Evolutionary conservation across 2,329 filamentous ascomycete species (phyloP).

Genomic region (Arthrobotrys entomopaga): DNA sequence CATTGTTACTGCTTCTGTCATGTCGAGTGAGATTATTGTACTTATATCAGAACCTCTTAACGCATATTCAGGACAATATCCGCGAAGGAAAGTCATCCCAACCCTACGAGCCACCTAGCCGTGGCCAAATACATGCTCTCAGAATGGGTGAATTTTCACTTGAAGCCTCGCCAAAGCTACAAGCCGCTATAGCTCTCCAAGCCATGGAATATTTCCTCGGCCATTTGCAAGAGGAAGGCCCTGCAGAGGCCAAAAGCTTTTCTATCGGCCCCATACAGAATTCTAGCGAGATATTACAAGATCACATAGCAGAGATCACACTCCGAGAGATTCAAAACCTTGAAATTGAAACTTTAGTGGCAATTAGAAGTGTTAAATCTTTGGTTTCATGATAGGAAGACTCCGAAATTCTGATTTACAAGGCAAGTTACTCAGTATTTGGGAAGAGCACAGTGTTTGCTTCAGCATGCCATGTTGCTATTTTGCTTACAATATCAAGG

Average conservation of each 20-base stretch:
- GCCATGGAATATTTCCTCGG: slow-evolving; percentile 24
- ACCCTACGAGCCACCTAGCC: too few relatives aligned
- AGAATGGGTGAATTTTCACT: slow-evolving; percentile 18
- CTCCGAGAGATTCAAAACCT: background rate
- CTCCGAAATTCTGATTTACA: too few relatives aligned
- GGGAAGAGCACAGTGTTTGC: too few relatives aligned
- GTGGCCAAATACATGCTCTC: slow-evolving; percentile 1
- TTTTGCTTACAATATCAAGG: too few relatives aligned
- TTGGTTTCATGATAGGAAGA: background rate
- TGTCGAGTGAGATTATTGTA: slow-evolving; percentile 11
- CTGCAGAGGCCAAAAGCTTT: background rate
- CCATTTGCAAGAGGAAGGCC: slow-evolving; percentile 1
- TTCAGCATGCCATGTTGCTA: too few relatives aligned
- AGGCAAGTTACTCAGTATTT: too few relatives aligned
- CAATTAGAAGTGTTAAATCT: slow-evolving; percentile 1
- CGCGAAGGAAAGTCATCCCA: background rate
- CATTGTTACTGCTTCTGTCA: slow-evolving; percentile 17
- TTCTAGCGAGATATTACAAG: background rate
- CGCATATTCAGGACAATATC: slow-evolving; percentile 6
- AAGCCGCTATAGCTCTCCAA: slow-evolving; percentile 11
- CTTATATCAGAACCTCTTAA: slow-evolving; percentile 11
- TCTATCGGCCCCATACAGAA: background rate
- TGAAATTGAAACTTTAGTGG: slow-evolving; percentile 12
- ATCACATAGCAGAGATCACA: slow-evolving; percentile 4
- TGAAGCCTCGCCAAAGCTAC: slow-evolving; percentile 12